These are phyloP conservation scores for Macaranga tanarius DNA, from an alignment of 441 rosid genomes.

Conservation along the genomic window DNA sequence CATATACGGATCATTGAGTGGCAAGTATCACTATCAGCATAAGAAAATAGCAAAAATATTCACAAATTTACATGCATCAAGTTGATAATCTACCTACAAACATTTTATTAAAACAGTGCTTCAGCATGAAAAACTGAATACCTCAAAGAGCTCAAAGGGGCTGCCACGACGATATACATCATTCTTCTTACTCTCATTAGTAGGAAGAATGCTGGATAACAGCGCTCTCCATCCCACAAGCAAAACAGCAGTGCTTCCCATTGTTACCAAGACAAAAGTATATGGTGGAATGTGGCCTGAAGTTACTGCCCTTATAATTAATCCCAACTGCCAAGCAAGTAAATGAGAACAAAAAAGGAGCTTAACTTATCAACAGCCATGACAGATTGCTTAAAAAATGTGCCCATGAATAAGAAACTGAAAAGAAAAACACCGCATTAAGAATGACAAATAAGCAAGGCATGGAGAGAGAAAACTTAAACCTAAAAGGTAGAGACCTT, in stretches of 20 bases:
- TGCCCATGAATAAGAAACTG: background rate
- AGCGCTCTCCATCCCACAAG: constrained; percentile 83
- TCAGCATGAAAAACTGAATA: constrained; percentile 24
- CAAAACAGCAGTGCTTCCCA: constrained; percentile 83
- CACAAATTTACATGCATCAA: background rate
- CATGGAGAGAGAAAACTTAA: background rate
- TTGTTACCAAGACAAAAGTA: constrained; percentile 64
- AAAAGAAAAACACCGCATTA: background rate
- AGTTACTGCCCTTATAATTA: constrained; percentile 56
- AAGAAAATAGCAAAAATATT: background rate
- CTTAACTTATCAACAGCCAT: constrained; percentile 13
- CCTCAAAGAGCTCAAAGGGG: constrained; percentile 93
- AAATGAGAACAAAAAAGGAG: constrained; percentile 19
- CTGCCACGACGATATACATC: constrained; percentile 71
- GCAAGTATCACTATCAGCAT: background rate
- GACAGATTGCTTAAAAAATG: background rate
- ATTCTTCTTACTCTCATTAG: constrained; percentile 53
- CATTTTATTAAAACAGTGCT: background rate
- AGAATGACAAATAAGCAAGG: background rate
- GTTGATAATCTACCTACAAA: background rate
- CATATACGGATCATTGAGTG: background rate
- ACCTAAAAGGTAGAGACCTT: background rate
- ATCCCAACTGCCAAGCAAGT: constrained; percentile 56
- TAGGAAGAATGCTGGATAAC: constrained; percentile 53
- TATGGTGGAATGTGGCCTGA: constrained; percentile 65